Conservation (phyloP, 2,329 filamentous ascomycete genomes). For the Beauveria bassiana region DNA sequence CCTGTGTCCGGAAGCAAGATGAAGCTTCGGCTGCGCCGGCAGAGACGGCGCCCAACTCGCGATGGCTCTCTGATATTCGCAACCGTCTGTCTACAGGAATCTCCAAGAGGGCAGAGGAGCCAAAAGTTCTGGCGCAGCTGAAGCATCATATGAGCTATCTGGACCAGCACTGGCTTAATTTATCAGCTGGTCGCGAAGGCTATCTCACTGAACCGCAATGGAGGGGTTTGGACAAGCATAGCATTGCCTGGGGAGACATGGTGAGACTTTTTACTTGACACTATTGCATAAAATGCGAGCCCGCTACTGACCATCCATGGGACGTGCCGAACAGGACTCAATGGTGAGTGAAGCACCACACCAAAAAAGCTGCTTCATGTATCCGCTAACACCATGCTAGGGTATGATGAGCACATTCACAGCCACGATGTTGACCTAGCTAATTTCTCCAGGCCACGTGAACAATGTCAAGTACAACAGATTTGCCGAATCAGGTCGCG, state of each 20-base stretch:
- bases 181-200: slow-evolving; percentile 67
- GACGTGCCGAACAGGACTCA: slow-evolving; percentile 30
- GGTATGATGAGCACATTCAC: neutral
- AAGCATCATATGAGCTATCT: slow-evolving; percentile 15
- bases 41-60: slow-evolving; percentile 15
- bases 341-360: slow-evolving; percentile 37
- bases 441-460: slow-evolving; percentile 47
- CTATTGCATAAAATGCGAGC: neutral
- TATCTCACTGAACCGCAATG: slow-evolving; percentile 55
- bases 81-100: slow-evolving; percentile 16
- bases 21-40: neutral
- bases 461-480: slow-evolving; percentile 81
- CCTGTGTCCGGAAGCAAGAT: neutral
- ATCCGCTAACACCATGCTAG: neutral
- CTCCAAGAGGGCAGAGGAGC: neutral
- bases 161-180: slow-evolving; percentile 55
- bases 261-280: slow-evolving; percentile 29
- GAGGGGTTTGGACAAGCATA: slow-evolving; percentile 55
- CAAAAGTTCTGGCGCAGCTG: slow-evolving; percentile 9
- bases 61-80: slow-evolving; percentile 23
- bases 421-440: no score
- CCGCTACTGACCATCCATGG: neutral
- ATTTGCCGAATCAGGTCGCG: slow-evolving; percentile 73
- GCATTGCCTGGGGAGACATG: slow-evolving; percentile 81
- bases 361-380: neutral